phyloP scores from a whole-genome alignment of 2,329 filamentous ascomycete species.

The Cladosporium phlei region DNA sequence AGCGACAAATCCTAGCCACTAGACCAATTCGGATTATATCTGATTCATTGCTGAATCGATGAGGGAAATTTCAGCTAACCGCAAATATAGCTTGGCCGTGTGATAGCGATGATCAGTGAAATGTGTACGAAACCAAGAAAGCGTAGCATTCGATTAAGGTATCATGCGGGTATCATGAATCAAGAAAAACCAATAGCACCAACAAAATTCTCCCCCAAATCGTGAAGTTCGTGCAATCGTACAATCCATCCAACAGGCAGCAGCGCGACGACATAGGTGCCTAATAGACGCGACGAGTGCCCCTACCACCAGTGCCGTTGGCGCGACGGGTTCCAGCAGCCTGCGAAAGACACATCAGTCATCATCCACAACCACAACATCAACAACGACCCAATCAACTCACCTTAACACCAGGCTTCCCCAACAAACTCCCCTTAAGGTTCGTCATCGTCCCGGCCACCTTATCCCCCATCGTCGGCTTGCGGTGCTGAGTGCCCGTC shows the following conservation, averaged over 20 bases:
- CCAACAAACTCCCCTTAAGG: constrained; percentile 64
- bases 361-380: neutral
- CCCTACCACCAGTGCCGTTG: constrained; percentile 33
- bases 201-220: no score
- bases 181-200: neutral
- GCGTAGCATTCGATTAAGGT: no score
- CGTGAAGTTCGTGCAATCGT: constrained; percentile 2
- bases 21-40: constrained; percentile 6
- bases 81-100: no score
- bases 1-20: constrained; percentile 9
- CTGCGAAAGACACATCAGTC: constrained; percentile 13
- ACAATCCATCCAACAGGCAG: neutral
- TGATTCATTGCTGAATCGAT: no score
- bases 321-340: constrained; percentile 33
- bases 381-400: constrained; percentile 11
- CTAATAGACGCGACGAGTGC: constrained; percentile 19
- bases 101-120: no score
- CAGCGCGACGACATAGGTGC: neutral
- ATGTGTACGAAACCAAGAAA: no score
- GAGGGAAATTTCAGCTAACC: no score
- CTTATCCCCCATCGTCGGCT: constrained; percentile 68
- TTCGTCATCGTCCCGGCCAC: constrained; percentile 70
- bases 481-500: constrained; percentile 52
- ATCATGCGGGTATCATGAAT: neutral
- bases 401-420: constrained; percentile 67